Evolutionary conservation across 768 basidiomycete species (phyloP).

Genomic region (Hericium alpestre): DNA sequence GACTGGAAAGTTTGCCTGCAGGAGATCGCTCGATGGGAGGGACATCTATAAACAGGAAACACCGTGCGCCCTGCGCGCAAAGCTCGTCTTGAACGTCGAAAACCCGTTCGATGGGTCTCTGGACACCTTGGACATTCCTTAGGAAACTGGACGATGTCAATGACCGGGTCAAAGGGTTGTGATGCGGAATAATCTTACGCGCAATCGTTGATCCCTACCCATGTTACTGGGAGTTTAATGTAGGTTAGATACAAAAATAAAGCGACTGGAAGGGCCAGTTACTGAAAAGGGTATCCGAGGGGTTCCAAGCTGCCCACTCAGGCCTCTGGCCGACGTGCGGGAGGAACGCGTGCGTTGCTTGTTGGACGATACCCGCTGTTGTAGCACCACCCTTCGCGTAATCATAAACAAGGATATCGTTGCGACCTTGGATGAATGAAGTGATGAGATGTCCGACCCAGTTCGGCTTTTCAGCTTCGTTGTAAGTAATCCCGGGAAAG

Average conservation of each 20-base stretch:
- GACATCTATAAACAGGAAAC: conserved; percentile 52
- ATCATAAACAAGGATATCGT: conserved; percentile 41
- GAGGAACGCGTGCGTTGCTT: conserved; percentile 32
- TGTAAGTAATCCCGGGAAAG: conserved; percentile 41
- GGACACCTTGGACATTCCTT: conserved; percentile 16
- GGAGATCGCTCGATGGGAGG: conserved; percentile 45
- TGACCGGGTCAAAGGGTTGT: not conserved
- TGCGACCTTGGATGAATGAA: conserved; percentile 17
- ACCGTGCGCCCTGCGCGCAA: conserved; percentile 33
- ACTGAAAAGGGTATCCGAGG: conserved; percentile 19
- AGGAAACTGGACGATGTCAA: not conserved
- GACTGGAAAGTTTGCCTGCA: conserved; percentile 16
- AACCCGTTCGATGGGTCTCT: conserved; percentile 22
- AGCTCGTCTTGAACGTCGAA: conserved; percentile 37
- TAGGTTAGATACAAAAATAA: not conserved
- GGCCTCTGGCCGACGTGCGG: conserved; percentile 18
- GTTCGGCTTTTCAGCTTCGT: conserved; percentile 38
- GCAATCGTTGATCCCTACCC: conserved; percentile 59
- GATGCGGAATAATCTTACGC: conserved; percentile 25
- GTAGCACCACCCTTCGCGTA: conserved; percentile 47
- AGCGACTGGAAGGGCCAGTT: not conserved
- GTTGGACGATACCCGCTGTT: conserved; percentile 29
- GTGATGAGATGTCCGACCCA: conserved; percentile 55
- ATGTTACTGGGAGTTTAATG: not conserved
- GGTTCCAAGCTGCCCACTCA: conserved; percentile 16